Evolutionary conservation across 2,329 filamentous ascomycete species (phyloP).

Genomic region (Fusarium solani-melongenae): DNA sequence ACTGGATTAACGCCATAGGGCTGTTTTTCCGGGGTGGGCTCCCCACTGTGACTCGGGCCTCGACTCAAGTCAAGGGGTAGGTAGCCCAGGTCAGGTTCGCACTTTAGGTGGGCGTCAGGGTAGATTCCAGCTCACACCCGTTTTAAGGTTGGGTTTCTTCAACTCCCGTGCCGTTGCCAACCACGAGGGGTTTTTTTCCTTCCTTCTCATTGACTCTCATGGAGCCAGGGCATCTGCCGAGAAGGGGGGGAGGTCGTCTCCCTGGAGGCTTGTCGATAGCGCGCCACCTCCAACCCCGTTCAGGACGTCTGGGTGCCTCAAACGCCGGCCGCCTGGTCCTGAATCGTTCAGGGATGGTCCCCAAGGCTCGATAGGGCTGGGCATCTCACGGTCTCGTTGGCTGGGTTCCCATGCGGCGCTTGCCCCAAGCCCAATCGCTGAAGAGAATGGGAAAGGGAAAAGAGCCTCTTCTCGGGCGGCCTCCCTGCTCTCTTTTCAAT

Average conservation of each 20-base stretch:
- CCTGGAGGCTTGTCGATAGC: constrained; percentile 10
- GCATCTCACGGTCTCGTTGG: background rate
- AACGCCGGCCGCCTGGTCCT: background rate
- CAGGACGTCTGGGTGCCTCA: constrained; percentile 2
- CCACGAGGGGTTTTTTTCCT: background rate
- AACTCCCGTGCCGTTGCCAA: background rate
- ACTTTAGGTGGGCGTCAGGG: background rate
- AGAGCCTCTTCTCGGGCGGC: constrained; percentile 6
- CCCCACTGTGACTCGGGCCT: background rate
- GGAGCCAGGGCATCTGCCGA: background rate
- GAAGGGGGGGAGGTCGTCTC: background rate
- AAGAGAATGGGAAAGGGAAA: background rate
- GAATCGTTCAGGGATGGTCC: background rate
- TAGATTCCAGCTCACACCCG: background rate
- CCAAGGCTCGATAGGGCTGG: constrained; percentile 2
- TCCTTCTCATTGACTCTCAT: background rate
- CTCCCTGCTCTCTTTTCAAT: background rate
- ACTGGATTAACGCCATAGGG: constrained; percentile 8
- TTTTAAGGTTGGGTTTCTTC: background rate
- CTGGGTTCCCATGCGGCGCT: background rate
- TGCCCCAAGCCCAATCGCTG: background rate
- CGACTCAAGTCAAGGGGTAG: background rate
- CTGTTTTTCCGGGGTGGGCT: constrained; percentile 6
- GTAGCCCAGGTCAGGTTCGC: too few species aligned
- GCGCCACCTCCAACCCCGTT: background rate